Evolutionary conservation across 805 yeast genomes (phyloP).

Genomic region (Ogataea haglerorum): DNA sequence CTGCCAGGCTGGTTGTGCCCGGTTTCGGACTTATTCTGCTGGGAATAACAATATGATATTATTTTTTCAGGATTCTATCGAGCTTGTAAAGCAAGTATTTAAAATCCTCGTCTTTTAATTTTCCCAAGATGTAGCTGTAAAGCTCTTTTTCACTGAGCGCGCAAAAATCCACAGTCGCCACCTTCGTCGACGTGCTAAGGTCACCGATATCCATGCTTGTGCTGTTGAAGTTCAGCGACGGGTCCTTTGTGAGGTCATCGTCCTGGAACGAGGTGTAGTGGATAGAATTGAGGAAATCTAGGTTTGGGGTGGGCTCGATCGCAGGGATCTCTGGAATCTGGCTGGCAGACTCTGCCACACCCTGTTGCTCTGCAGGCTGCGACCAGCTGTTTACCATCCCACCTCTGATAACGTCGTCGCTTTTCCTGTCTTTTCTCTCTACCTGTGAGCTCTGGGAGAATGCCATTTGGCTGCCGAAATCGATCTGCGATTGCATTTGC

Average conservation of each 20-base stretch:
- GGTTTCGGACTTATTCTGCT: conserved; percentile 5
- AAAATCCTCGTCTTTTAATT: conserved; percentile 16
- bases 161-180: conserved; percentile 4
- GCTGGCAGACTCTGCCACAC: background rate
- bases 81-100: conserved; percentile 13
- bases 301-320: conserved; percentile 1
- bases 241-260: conserved; percentile 2
- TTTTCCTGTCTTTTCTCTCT: background rate
- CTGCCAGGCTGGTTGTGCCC: conserved; percentile 5
- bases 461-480: conserved; percentile 5
- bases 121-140: conserved; percentile 8
- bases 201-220: conserved; percentile 8
- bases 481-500: conserved; percentile 1
- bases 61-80: conserved; percentile 13
- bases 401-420: background rate
- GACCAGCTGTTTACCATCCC: conserved; percentile 6
- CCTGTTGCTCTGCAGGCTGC: background rate
- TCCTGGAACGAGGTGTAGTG: conserved; percentile 5
- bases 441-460: conserved; percentile 9
- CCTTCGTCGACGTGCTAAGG: conserved; percentile 10
- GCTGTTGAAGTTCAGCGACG: conserved; percentile 1
- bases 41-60: conserved; percentile 1
- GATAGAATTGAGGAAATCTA: conserved; percentile 8
- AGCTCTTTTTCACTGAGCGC: conserved; percentile 13
- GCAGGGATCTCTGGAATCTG: background rate